These are phyloP conservation scores for Exophiala viscosa DNA, from an alignment of 2,329 filamentous ascomycete genomes.

Conservation along the genomic window DNA sequence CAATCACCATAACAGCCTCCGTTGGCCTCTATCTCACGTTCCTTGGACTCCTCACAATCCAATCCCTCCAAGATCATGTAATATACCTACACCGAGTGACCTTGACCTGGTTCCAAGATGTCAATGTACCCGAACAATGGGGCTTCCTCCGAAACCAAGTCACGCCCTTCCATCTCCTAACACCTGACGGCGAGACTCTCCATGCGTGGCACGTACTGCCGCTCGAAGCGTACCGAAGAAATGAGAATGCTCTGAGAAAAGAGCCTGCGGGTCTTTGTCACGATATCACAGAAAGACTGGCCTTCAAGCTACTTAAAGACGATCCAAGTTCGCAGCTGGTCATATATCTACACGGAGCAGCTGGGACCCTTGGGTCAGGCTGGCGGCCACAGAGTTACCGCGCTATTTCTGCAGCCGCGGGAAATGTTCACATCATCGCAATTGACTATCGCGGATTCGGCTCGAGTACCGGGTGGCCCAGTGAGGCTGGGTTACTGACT, in stretches of 20 bases:
- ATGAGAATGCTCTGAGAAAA: constrained; percentile 39
- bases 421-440: constrained; percentile 55
- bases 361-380: constrained; percentile 55
- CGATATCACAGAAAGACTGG: constrained; percentile 36
- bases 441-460: constrained; percentile 83
- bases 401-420: constrained; percentile 49
- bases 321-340: constrained; percentile 46
- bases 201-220: constrained; percentile 53
- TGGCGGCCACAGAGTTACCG: constrained; percentile 56
- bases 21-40: constrained; percentile 43
- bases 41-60: constrained; percentile 43
- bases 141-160: constrained; percentile 50
- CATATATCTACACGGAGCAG: constrained; percentile 55
- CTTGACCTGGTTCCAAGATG: constrained; percentile 54
- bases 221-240: constrained; percentile 43
- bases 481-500: constrained; percentile 52
- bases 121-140: constrained; percentile 48
- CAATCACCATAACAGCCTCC: not conserved
- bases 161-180: constrained; percentile 47
- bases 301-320: constrained; percentile 45
- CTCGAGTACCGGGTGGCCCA: constrained; percentile 58
- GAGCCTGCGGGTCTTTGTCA: constrained; percentile 37
- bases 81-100: constrained; percentile 55
- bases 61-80: constrained; percentile 52
- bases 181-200: constrained; percentile 31